Conservation (phyloP, 768 basidiomycete genomes). For the Melanogaster broomeanus region DNA sequence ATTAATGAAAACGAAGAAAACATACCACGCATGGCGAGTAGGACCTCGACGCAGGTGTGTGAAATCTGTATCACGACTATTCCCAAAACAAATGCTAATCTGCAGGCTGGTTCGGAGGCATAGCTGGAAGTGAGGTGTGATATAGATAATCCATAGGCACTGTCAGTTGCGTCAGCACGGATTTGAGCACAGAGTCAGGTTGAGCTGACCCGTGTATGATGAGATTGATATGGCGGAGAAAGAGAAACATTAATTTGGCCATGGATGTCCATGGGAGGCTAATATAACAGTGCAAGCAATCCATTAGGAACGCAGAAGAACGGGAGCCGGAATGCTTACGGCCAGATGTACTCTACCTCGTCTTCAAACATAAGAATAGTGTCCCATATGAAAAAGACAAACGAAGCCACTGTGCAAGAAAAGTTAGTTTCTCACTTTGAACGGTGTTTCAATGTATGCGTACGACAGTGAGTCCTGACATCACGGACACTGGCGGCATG, state of each 20-base stretch:
- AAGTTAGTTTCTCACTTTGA: neutral
- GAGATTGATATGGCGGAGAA: constrained; percentile 5
- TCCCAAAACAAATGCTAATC: constrained; percentile 19
- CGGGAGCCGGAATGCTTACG: constrained; percentile 12
- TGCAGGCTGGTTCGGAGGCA: constrained; percentile 12
- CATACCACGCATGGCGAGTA: constrained; percentile 23
- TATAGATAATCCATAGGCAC: constrained; percentile 3
- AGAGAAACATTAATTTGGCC: constrained; percentile 19
- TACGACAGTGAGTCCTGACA: neutral
- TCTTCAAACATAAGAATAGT: constrained; percentile 23
- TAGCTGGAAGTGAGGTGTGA: constrained; percentile 9
- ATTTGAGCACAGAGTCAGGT: neutral
- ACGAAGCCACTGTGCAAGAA: constrained; percentile 18
- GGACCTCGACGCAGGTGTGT: constrained; percentile 16
- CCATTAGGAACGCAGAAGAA: neutral
- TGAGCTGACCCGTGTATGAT: neutral
- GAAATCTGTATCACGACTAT: constrained; percentile 13
- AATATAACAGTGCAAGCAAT: neutral
- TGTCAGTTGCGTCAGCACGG: neutral
- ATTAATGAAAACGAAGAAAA: neutral
- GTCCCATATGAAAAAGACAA: constrained; percentile 25
- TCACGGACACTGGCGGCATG: neutral
- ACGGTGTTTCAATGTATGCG: neutral
- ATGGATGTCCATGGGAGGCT: constrained; percentile 15
- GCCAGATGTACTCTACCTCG: constrained; percentile 28